A percentile compares a stretch with the other conserved stretches of the same genome.
Conservation (phyloP, 176 grass and related monocot genomes). For the Musa troglodytarum region DNA sequence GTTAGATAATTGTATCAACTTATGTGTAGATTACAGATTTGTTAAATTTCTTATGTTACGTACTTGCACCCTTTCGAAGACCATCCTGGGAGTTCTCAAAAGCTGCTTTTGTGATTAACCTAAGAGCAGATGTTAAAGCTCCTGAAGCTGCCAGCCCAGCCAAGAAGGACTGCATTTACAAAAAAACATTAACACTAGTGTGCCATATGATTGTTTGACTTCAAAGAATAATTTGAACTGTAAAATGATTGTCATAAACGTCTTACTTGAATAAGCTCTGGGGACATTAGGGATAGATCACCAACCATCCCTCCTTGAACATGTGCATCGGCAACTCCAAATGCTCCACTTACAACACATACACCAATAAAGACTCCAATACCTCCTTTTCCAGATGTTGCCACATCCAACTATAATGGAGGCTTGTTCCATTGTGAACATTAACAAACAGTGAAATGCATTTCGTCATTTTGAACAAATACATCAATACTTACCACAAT, state of each 20-base stretch:
- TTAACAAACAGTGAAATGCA: too few relatives aligned
- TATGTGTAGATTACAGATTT: background rate
- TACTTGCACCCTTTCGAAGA: constrained; percentile 62
- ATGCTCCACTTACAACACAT: constrained; percentile 63
- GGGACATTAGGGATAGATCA: constrained; percentile 88
- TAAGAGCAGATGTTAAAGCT: constrained; percentile 44
- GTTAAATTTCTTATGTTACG: constrained; percentile 5
- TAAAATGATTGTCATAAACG: background rate
- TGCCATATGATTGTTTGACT: background rate
- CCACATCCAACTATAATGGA: constrained; percentile 64
- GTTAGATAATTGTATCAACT: background rate
- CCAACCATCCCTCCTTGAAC: constrained; percentile 88
- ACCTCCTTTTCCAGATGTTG: constrained; percentile 70
- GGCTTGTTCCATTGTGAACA: constrained; percentile 17
- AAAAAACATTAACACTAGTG: constrained; percentile 6
- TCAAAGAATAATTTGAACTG: background rate
- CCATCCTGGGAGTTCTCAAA: constrained; percentile 58
- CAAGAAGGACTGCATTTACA: constrained; percentile 43
- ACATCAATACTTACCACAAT: constrained; percentile 35
- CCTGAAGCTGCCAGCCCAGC: constrained; percentile 59
- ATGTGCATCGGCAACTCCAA: constrained; percentile 82
- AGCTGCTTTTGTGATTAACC: constrained; percentile 47
- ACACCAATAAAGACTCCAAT: constrained; percentile 69
- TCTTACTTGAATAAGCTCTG: constrained; percentile 79
- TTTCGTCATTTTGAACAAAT: background rate